Evolutionary conservation across 2,329 filamentous ascomycete species (phyloP).

Genomic region (Fusarium ramigenum): DNA sequence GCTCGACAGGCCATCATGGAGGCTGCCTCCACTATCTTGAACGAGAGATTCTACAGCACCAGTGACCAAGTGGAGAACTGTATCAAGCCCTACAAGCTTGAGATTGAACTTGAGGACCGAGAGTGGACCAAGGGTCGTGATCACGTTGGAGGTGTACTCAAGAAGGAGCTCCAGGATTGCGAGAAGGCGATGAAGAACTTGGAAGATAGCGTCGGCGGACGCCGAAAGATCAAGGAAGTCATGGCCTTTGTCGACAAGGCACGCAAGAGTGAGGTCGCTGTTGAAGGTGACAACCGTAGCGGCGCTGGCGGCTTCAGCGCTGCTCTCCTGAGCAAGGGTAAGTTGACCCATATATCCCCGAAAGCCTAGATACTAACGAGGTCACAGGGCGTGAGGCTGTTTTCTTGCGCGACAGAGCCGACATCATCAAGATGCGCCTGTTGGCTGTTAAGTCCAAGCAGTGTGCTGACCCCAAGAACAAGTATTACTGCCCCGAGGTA

Average conservation of each 20-base stretch:
- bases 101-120: slow-evolving; percentile 90
- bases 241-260: slow-evolving; percentile 91
- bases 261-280: slow-evolving; percentile 81
- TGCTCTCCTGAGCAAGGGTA: slow-evolving; percentile 84
- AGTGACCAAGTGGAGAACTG: slow-evolving; percentile 98
- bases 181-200: slow-evolving; percentile 80
- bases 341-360: slow-evolving; percentile 32
- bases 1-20: slow-evolving; percentile 93
- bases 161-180: slow-evolving; percentile 85
- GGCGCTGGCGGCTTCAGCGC: slow-evolving; percentile 95
- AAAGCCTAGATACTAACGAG: slow-evolving; percentile 38
- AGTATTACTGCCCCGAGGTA: slow-evolving; percentile 95
- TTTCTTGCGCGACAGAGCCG: slow-evolving; percentile 91
- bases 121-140: slow-evolving; percentile 91
- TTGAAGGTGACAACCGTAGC: slow-evolving; percentile 84
- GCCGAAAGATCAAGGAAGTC: slow-evolving; percentile 87
- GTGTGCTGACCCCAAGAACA: slow-evolving; percentile 84
- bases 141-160: slow-evolving; percentile 82
- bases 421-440: slow-evolving; percentile 90
- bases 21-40: slow-evolving; percentile 87
- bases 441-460: slow-evolving; percentile 90
- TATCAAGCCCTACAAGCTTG: slow-evolving; percentile 98
- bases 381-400: slow-evolving; percentile 83
- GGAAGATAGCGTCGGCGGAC: slow-evolving; percentile 81
- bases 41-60: slow-evolving; percentile 95